phyloP scores from a whole-genome alignment of 192 early-diverging fungal genomes.

The Pecoramyces ruminantium region DNA sequence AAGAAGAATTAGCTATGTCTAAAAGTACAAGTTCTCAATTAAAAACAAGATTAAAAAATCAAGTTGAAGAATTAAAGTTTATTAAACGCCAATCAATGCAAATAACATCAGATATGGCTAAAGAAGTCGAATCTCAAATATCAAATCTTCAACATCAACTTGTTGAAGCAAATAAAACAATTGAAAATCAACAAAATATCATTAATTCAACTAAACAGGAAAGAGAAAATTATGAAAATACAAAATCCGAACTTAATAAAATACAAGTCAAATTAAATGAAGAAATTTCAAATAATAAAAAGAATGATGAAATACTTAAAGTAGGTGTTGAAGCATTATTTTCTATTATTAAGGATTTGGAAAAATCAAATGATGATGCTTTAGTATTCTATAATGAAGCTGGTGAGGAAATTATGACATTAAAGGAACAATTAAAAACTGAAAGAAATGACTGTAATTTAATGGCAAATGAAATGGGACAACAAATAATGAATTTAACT shows the following conservation, averaged over 20 bases:
- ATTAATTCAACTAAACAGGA: not conserved
- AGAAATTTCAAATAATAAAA: not conserved
- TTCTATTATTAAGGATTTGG: not conserved
- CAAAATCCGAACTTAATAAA: not conserved
- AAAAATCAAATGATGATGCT: not conserved
- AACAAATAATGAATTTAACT: not conserved
- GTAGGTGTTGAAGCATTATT: not conserved
- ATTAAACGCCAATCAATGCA: not conserved
- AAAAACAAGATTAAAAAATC: not conserved
- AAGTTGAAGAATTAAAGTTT: not conserved
- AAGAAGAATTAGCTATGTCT: not conserved
- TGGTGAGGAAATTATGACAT: not conserved
- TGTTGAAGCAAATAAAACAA: not conserved
- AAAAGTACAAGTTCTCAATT: not conserved
- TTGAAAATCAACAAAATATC: not conserved
- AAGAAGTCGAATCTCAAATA: not conserved
- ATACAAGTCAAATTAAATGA: not conserved
- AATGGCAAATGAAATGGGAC: not conserved
- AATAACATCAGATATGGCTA: not conserved
- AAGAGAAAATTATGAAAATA: not conserved
- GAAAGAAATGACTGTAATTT: not conserved
- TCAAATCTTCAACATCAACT: not conserved
- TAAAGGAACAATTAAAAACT: not conserved
- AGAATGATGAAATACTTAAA: not conserved
- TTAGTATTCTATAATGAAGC: not conserved